phyloP scores from a whole-genome alignment of 352 stramenopile genomes.

The Phytophthora ramorum region DNA sequence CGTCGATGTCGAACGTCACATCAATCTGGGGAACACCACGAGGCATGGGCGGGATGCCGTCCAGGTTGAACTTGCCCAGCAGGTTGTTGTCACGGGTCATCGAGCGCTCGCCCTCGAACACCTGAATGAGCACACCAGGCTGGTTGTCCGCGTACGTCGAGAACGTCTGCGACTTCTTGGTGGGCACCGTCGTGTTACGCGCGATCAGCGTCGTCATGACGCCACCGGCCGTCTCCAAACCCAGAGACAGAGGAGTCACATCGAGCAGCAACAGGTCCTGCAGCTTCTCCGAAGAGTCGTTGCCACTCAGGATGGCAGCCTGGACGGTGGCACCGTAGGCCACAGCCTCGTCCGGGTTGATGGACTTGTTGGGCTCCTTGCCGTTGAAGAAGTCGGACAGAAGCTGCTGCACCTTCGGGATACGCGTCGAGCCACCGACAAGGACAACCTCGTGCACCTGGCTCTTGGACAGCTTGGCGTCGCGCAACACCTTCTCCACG shows the following conservation, averaged over 20 bases:
- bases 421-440: conserved; percentile 81
- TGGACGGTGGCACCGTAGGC: conserved; percentile 82
- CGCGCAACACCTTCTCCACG: conserved; percentile 88
- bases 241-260: conserved; percentile 55
- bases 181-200: conserved; percentile 88
- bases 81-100: conserved; percentile 95
- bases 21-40: conserved; percentile 91
- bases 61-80: conserved; percentile 89
- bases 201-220: conserved; percentile 91
- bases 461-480: conserved; percentile 91
- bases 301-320: conserved; percentile 65
- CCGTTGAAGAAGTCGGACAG: conserved; percentile 71
- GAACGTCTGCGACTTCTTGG: conserved; percentile 90
- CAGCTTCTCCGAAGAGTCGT: conserved; percentile 85
- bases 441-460: conserved; percentile 84
- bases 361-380: conserved; percentile 79
- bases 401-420: conserved; percentile 72
- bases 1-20: conserved; percentile 92
- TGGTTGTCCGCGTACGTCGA: conserved; percentile 91
- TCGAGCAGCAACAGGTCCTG: conserved; percentile 89
- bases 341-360: conserved; percentile 86
- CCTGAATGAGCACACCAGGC: conserved; percentile 84
- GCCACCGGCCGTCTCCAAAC: conserved; percentile 77
- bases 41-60: conserved; percentile 89
- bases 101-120: conserved; percentile 94